Evolutionary conservation across 768 basidiomycete genomes (phyloP), one percentile per base, ranked within the genome.

Genomic region (Hypholoma fasciculare): DNA sequence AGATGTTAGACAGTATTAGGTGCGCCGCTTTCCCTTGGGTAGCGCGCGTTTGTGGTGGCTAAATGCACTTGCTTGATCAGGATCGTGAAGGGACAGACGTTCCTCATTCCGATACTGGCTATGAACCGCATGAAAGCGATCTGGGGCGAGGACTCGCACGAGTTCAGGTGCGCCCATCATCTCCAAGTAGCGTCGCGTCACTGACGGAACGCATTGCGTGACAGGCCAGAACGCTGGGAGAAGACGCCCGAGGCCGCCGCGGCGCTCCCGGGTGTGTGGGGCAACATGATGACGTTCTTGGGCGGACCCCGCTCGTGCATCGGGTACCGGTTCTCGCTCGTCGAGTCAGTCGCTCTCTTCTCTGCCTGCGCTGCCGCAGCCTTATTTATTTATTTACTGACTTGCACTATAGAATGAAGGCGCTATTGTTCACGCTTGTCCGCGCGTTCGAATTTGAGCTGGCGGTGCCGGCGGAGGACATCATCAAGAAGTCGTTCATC

Each of bases 261-360:
- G 3, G 56, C 66, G 0, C 71, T 89, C 19, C 88, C 88, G 4
- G 83, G 87, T 6, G 76, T 88, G 0, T 87, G 82, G 80, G 77
- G 81, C 7, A 79, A 86, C 63, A 65, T 84, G 60, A 65, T 88
- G 37, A 79, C 83, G 0, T 90, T 90, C 76, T 62, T 86, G 2
- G 85, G 84, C 36, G 88, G 88, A 5, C 83, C 85, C 13, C 78
- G 79, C 17, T 78, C 85, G 0, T 90, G 88, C 59, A 88, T 89
- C 37, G 87, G 87, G 0, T 88, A 82, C 65, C 79, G 83, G 3
- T 89, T 89, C 65, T 76, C 88, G 13, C 68, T 88, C 19, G 72
- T 81, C 14, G 85, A 86, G 83, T 85, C 56, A 42, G 82, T 77
- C 30, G 7, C 30, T 6, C 30, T 9, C 2, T 37, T 9, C 6